Base-by-base conservation (phyloP, 305 asterid species). In the Caryopteris hybrid region DNA sequence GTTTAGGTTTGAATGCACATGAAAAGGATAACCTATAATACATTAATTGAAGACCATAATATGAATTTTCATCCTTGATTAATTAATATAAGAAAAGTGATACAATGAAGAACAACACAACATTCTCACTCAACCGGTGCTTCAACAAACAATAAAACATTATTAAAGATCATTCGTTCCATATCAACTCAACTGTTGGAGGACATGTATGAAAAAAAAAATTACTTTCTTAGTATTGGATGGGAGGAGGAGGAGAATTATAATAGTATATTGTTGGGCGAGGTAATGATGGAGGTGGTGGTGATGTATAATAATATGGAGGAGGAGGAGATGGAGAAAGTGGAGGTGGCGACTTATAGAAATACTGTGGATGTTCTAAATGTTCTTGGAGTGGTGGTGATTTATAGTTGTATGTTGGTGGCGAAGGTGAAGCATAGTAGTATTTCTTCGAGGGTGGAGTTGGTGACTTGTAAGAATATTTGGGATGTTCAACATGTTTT, bases 281-380 rank as follows among this genome's bases (percentile, higher is more conserved):
- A 25, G 31, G 4, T 25, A 4, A 4, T 25, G 31, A 25, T 10
- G 66, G 29, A 3, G 34, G 53, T 8, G 53, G 53, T 2, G 67
- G 63, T 1, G 27, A 56, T 14, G 18, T 56, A 6, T 56, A 31
- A 4, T 29, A 3, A 22, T 56, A 56, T 12, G 31, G 16, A 4
- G 70, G 70, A 0, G 70, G 70, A 1, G 70, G 61, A 0, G 70
- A 39, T 0, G 57, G 17, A 2, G 11, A 2, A 1, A 59, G 59
- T 0, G 75, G 75, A 0, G 76, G 76, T 16, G 69, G 69, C 9
- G 76, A 45, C 0, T 13, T 61, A 22, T 71, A 52, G 2, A 27
- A 4, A 4, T 54, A 67, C 1, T 65, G 1, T 0, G 33, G 45
- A 18, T 22, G 12, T 1, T n/a, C 46, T 17, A 33, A 45, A 0